Evolutionary conservation across 257 asterid genomes (phyloP), one percentile per base, ranked within the genome.

Genomic region (Rhazya stricta): DNA sequence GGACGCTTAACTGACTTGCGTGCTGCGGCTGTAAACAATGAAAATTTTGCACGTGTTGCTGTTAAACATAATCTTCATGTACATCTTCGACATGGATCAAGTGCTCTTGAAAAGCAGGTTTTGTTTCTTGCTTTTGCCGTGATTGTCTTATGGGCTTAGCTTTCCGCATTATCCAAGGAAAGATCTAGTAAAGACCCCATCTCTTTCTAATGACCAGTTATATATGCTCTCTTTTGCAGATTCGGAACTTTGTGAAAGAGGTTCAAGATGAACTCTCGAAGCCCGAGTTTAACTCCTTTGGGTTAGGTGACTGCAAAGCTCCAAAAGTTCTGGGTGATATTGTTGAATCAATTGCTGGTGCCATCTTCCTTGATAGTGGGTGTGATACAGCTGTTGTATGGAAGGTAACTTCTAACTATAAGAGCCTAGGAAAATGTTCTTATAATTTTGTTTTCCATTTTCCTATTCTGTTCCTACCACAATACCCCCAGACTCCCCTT

Each of bases 321-420:
- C 99, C 99, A 57, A 95, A 95, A 86, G 99, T 95, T 83, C 96
- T 95, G 75, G 99, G 98, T 79, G 99, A 95, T 80, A 95, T 95
- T 78, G 86, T 92, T 46, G 99, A 95, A 85, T 95, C 99, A 18
- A 88, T 95, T 85, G 99, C 99, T 78, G 99, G 99, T 78, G 98
- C 99, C n/a, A 86, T 95, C 84, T 95, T 91, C 80, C 98, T 95
- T 37, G 99, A 95, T 76, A 71, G 85, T 80, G 92, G 96, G 34
- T 90, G 92, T 79, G 80, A 91, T 79, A 89, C 99, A 63, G 85
- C 92, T 51, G 86, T 56, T 80, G 98, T 95, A 25, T 95, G 99
- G 99, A 86, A 83, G 98, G 99, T 94, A 42, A 78, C 91, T 78
- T 72, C 25, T n/a, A 13, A 27, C 4, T n/a, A 8, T 39, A 67